phyloP scores from a whole-genome alignment of 306 rosid species.

The Sesbania bispinosa region DNA sequence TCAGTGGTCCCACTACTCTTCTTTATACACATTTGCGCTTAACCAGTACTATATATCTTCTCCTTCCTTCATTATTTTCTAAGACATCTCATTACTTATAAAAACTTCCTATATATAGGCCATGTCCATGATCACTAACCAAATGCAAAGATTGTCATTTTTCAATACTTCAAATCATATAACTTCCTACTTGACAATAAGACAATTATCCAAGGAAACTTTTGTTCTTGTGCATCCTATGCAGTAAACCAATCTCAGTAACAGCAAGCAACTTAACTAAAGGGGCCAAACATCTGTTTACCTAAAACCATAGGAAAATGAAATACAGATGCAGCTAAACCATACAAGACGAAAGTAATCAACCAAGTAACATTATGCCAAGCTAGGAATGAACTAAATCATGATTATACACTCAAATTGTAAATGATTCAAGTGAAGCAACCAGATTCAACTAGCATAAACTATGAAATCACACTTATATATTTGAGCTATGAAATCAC shows the following conservation, averaged over 20 bases:
- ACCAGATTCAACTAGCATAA: neutral
- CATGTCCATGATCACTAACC: conserved; percentile 10
- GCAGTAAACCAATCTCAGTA: neutral
- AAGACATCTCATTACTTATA: neutral
- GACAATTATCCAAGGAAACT: neutral
- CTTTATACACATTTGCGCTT: neutral
- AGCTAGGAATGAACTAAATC: neutral
- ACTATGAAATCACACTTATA: neutral
- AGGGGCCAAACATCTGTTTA: too few species aligned
- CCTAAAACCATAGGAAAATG: neutral
- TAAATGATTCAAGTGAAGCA: neutral
- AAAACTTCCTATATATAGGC: neutral
- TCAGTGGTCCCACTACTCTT: conserved; percentile 25
- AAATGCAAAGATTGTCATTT: neutral
- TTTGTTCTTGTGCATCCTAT: neutral
- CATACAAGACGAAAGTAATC: neutral
- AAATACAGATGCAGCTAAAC: neutral
- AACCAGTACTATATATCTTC: neutral
- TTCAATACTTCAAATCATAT: too few species aligned
- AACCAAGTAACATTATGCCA: neutral
- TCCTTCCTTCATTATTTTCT: conserved; percentile 7
- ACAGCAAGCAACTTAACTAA: neutral
- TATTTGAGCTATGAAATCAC: neutral
- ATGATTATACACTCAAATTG: neutral
- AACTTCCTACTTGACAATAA: too few species aligned